A percentile compares a stretch with the other conserved stretches of the same genome.
phyloP scores from a whole-genome alignment of 1,284 basidiomycete species.

The Athelia psychrophila region DNA sequence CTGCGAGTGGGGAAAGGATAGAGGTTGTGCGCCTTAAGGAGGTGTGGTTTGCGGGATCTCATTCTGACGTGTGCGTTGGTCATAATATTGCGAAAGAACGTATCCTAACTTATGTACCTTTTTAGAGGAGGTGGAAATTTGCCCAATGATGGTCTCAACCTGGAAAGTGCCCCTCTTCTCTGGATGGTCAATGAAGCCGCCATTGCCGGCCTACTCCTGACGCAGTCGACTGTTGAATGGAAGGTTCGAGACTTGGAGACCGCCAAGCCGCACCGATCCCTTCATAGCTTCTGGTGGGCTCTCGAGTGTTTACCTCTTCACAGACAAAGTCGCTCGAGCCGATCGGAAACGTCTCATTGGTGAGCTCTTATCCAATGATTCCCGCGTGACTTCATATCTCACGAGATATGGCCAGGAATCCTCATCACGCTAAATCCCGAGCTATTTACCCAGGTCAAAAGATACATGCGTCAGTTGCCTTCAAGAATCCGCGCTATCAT shows the following conservation, averaged over 20 bases:
- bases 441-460: background rate
- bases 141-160: background rate
- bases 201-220: conserved; percentile 1
- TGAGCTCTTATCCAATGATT: no score
- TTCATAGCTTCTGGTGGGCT: background rate
- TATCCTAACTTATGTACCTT: background rate
- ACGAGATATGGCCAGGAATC: background rate
- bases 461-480: background rate
- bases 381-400: no score
- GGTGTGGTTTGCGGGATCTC: conserved; percentile 5
- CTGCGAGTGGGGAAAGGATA: background rate
- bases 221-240: background rate
- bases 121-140: conserved; percentile 1
- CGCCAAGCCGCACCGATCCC: background rate
- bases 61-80: conserved; percentile 1
- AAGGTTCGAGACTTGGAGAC: background rate
- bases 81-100: background rate
- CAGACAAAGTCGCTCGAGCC: background rate
- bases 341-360: background rate
- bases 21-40: background rate
- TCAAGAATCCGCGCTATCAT: background rate
- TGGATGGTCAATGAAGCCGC: conserved; percentile 4
- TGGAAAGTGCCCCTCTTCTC: background rate
- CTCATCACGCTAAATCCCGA: background rate
- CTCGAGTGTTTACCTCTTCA: background rate